phyloP scores from a whole-genome alignment of 179 eudicot species.

The Vitellaria paradoxa region DNA sequence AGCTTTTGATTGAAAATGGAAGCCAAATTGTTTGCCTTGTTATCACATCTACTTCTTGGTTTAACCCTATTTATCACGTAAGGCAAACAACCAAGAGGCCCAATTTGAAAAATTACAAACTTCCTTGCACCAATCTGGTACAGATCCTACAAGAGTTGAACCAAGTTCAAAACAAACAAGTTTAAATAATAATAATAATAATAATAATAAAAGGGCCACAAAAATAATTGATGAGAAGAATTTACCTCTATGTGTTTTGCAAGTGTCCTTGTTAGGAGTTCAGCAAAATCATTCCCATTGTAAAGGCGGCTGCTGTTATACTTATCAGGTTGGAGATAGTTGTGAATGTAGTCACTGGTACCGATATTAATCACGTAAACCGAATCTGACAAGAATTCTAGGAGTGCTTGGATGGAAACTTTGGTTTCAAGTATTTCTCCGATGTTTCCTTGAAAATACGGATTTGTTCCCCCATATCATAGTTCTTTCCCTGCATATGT shows the following conservation, averaged over 20 bases:
- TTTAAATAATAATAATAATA: background rate
- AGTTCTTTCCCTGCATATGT: background rate
- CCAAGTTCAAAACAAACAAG: background rate
- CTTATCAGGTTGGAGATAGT: slow-evolving; percentile 4
- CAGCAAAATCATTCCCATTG: background rate
- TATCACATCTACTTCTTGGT: slow-evolving; percentile 13
- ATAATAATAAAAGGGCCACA: background rate
- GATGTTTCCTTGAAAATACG: background rate
- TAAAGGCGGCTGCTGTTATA: slow-evolving; percentile 3
- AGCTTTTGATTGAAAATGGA: background rate
- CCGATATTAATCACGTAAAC: slow-evolving; percentile 2
- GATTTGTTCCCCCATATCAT: background rate
- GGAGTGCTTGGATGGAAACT: background rate
- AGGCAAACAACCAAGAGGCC: slow-evolving; percentile 15
- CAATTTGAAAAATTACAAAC: slow-evolving; percentile 6
- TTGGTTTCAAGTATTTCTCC: background rate
- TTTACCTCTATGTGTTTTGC: background rate
- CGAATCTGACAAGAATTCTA: background rate
- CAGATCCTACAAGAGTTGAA: slow-evolving; percentile 2
- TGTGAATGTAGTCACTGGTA: slow-evolving; percentile 11
- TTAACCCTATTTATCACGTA: background rate
- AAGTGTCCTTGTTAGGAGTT: background rate
- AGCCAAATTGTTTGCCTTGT: background rate
- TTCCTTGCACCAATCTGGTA: slow-evolving; percentile 13
- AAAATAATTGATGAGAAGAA: background rate